phyloP scores from a whole-genome alignment of 2,329 filamentous ascomycete genomes.

The Stylonectria norvegica region DNA sequence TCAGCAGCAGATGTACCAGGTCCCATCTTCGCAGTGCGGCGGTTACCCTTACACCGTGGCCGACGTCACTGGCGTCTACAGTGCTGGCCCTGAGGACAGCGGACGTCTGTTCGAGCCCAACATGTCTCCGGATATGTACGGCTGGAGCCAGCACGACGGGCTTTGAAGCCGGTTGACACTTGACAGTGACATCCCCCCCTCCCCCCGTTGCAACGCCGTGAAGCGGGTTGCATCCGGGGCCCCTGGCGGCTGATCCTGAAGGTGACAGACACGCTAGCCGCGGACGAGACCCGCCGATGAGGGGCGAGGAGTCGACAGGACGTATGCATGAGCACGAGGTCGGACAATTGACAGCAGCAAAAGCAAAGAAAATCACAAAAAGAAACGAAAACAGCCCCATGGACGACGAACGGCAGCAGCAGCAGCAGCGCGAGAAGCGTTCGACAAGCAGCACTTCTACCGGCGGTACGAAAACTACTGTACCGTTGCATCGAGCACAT shows the following conservation, averaged over 20 bases:
- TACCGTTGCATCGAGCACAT: not conserved
- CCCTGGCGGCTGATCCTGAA: not conserved
- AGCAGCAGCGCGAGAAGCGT: not conserved
- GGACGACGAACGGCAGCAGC: not conserved
- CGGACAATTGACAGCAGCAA: not conserved
- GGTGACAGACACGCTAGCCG: not conserved
- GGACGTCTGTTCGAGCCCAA: constrained; percentile 18
- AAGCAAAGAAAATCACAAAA: not conserved
- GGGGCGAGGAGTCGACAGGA: not conserved
- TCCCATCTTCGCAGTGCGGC: no score
- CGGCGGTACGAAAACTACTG: not conserved
- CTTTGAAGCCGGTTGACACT: not conserved
- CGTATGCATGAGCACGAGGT: not conserved
- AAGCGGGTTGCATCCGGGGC: not conserved
- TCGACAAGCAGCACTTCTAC: no score
- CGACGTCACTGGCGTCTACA: constrained; percentile 27
- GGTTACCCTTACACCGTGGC: constrained; percentile 26
- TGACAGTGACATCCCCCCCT: not conserved
- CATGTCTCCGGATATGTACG: not conserved
- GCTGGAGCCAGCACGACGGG: not conserved
- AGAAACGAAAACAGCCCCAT: not conserved
- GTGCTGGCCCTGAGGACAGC: constrained; percentile 17
- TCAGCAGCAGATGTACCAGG: no score
- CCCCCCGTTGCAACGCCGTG: not conserved
- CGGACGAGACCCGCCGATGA: not conserved